Evolutionary conservation across 2,329 filamentous ascomycete species (phyloP).

Genomic region (Lomentospora prolificans): DNA sequence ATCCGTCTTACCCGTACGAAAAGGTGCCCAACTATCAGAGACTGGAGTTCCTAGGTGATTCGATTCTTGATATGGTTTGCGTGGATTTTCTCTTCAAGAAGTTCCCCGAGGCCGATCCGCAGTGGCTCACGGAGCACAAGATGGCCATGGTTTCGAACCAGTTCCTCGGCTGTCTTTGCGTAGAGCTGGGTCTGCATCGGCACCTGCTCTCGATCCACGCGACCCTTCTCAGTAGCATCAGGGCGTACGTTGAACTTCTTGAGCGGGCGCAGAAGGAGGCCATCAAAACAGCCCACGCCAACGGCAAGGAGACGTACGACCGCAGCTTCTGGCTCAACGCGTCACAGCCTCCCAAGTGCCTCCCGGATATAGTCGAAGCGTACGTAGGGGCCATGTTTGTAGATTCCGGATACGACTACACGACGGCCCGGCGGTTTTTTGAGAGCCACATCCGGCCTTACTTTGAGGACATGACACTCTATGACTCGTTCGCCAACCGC

Average conservation of each 20-base stretch:
- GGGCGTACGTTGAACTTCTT: slow-evolving; percentile 49
- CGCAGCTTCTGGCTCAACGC: slow-evolving; percentile 61
- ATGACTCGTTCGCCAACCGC: slow-evolving; percentile 77
- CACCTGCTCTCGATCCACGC: slow-evolving; percentile 45
- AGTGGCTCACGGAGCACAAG: slow-evolving; percentile 98
- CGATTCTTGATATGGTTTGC: slow-evolving; percentile 75
- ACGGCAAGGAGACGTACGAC: slow-evolving; percentile 28
- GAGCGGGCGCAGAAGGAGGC: slow-evolving; percentile 32
- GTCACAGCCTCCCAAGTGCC: slow-evolving; percentile 57
- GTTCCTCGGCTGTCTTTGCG: slow-evolving; percentile 75
- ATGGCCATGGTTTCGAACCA: slow-evolving; percentile 99
- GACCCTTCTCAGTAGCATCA: slow-evolving; percentile 30
- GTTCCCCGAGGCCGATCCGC: slow-evolving; percentile 73
- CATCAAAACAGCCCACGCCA: slow-evolving; percentile 15
- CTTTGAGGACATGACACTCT: slow-evolving; percentile 78
- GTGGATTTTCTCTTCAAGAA: slow-evolving; percentile 72
- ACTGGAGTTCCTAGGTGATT: slow-evolving; percentile 85
- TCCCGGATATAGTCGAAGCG: slow-evolving; percentile 82
- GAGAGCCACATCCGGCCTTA: slow-evolving; percentile 61
- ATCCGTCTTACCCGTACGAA: slow-evolving; percentile 77
- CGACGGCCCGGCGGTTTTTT: slow-evolving; percentile 68
- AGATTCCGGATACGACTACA: slow-evolving; percentile 72
- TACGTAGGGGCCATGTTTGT: slow-evolving; percentile 88
- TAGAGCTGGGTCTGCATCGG: slow-evolving; percentile 66
- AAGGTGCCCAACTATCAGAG: slow-evolving; percentile 82